Base-by-base conservation (phyloP, 2,329 filamentous ascomycete genomes). In the Penicillium sp. region DNA sequence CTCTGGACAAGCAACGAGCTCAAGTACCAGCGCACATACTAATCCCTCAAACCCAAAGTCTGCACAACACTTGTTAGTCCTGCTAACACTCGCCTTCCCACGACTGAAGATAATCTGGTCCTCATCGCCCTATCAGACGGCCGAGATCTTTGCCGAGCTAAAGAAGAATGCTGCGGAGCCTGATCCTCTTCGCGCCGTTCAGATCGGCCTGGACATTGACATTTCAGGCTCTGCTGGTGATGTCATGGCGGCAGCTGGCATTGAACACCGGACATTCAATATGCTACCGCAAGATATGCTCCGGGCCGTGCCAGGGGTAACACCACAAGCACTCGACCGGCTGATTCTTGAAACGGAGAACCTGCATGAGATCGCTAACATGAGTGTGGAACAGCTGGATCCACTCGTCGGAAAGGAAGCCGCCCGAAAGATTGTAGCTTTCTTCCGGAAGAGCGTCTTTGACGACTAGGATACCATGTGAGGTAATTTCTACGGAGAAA, bases 51-150 rank as follows among this genome's bases (percentile, higher is more conserved):
- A 80, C 60, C 84, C 87, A 0, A 89, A 89, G 38, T 95, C 97
- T 72, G 83, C 97, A 35, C 95, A 99, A 75, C 89, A 90, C 64
- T 95, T 97, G 77, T 83, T 99, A 49, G 95, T 97, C 13, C 87
- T 98, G 48, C 84, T 99, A 22, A 97, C 93, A 0, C 85, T 99
- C 5, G 91, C 94, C 0, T 99, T 98, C 70, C 95, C 95, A 0
- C 87, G 87, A 25, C 84, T 99, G 52, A 89, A 92, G 66, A 90
- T 99, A 68, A 92, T 99, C 69, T 99, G 95, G 95, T 95, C 91
- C 8, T 91, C 87, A 8, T 93, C 89, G 11, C 94, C 95, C 0
- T 97, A 96, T 73, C 93, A 99, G 76, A 98, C 95, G 0, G 95
- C 95, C 1, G 93, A 98, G 80, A 98, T 99, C 64, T 98, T 99